Conservation (phyloP, 306 rosid genomes). For the Vigna trinervia region DNA sequence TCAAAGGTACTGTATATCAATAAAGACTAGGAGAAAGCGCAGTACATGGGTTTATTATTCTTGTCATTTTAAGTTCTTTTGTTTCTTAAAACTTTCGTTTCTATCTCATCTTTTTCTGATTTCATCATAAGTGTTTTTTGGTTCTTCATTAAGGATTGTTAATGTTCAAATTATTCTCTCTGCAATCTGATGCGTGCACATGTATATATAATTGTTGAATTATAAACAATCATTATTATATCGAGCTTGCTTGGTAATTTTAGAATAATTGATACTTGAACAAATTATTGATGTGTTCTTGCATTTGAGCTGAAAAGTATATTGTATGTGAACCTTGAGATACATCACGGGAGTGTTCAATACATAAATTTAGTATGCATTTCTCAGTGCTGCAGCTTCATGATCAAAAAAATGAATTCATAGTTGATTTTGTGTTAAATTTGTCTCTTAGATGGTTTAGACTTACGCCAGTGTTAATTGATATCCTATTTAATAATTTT, state of each 20-base stretch:
- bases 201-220: background rate
- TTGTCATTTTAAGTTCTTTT: no score
- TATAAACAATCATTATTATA: no score
- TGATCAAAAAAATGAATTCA: background rate
- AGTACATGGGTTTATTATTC: background rate
- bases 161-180: background rate
- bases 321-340: background rate
- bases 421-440: no score
- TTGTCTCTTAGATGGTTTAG: no score
- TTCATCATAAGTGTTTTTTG: background rate
- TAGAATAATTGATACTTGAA: background rate
- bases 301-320: background rate
- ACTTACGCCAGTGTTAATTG: background rate
- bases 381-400: background rate
- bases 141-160: background rate
- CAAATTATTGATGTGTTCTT: background rate
- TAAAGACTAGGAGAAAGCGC: background rate
- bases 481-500: background rate
- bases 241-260: background rate
- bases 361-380: background rate
- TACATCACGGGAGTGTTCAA: no score
- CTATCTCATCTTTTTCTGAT: no score
- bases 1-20: constrained; percentile 71
- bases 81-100: no score
- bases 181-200: background rate